Conservation (phyloP, 352 stramenopile genomes). For the Phytopythium aichiense region DNA sequence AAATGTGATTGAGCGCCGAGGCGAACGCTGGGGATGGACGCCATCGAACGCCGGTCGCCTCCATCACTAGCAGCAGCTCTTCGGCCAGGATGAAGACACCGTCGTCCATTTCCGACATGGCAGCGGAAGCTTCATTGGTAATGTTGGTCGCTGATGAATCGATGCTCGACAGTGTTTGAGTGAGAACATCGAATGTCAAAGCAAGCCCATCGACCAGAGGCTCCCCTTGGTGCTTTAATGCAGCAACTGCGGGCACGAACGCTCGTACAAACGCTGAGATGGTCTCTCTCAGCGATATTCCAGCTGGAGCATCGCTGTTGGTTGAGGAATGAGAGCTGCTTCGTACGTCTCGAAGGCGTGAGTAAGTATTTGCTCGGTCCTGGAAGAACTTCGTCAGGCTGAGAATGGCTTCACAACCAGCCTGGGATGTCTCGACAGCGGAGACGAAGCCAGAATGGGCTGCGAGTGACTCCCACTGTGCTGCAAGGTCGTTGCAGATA, state of each 20-base stretch:
- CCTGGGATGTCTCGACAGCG: neutral
- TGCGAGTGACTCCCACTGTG: neutral
- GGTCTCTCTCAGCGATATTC: neutral
- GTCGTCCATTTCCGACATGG: slow-evolving; percentile 1
- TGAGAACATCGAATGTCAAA: slow-evolving; percentile 23
- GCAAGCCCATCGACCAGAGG: slow-evolving; percentile 14
- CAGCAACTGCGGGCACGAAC: slow-evolving; percentile 17
- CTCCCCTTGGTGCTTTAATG: slow-evolving; percentile 6
- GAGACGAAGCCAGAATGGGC: neutral
- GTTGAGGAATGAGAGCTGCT: too few relatives aligned
- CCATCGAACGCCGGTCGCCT: slow-evolving; percentile 18
- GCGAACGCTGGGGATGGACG: slow-evolving; percentile 26
- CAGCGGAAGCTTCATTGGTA: neutral
- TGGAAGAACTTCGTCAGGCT: neutral
- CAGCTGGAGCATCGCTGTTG: neutral
- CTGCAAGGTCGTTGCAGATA: neutral
- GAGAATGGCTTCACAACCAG: neutral
- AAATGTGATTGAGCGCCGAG: slow-evolving; percentile 27
- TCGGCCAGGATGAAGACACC: slow-evolving; percentile 29
- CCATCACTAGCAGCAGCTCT: slow-evolving; percentile 32
- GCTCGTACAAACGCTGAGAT: slow-evolving; percentile 9
- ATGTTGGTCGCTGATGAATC: neutral
- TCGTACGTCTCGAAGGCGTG: neutral
- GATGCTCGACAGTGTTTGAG: slow-evolving; percentile 19
- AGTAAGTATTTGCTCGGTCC: neutral